Conservation (phyloP, 176 grass and related monocot species). For the Avena sativa region DNA sequence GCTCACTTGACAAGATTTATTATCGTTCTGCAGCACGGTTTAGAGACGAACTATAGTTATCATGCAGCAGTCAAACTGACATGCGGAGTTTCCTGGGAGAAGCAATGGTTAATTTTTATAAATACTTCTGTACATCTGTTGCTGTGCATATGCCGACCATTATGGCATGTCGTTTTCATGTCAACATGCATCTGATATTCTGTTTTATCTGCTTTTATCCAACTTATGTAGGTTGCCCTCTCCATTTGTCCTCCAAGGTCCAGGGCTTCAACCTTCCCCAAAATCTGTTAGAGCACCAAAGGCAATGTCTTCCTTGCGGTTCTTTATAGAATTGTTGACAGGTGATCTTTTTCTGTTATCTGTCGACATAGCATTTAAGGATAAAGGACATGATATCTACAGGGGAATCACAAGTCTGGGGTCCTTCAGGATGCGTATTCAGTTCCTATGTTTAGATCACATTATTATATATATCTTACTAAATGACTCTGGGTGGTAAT, state of each 20-base stretch:
- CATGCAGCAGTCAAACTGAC: constrained; percentile 60
- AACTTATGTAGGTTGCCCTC: constrained; percentile 68
- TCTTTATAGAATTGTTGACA: constrained; percentile 65
- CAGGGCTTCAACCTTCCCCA: constrained; percentile 65
- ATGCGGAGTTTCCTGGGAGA: constrained; percentile 53
- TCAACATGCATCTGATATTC: constrained; percentile 26
- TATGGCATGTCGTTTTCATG: neutral
- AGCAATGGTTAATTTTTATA: constrained; percentile 59
- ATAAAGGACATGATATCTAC: neutral
- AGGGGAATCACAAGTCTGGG: neutral
- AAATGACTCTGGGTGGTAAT: constrained; percentile 17
- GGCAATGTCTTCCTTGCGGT: constrained; percentile 60
- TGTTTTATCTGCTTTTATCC: constrained; percentile 14
- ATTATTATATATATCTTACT: neutral
- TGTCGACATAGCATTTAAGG: neutral
- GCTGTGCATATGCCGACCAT: constrained; percentile 11
- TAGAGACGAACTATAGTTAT: constrained; percentile 55
- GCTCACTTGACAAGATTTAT: constrained; percentile 15
- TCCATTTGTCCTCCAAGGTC: constrained; percentile 79
- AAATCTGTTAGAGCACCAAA: constrained; percentile 66
- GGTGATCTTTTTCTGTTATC: constrained; percentile 46
- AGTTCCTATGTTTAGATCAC: constrained; percentile 4
- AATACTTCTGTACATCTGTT: constrained; percentile 13
- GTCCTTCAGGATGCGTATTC: neutral
- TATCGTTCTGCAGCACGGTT: constrained; percentile 56